Conservation (phyloP, 768 basidiomycete genomes). For the Kwoniella sp. region DNA sequence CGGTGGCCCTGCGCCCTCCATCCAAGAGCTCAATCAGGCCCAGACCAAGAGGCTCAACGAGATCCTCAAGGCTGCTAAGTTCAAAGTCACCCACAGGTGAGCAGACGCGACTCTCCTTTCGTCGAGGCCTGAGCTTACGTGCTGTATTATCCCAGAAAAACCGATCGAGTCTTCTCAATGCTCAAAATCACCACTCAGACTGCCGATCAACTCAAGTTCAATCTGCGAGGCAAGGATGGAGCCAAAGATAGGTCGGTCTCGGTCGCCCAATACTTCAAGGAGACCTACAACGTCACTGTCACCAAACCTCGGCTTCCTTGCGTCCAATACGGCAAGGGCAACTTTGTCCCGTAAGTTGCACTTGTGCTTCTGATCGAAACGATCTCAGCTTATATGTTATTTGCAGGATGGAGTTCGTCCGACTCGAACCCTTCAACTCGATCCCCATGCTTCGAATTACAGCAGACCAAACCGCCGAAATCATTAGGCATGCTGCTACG, state of each 20-base stretch:
- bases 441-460: constrained; percentile 44
- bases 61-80: constrained; percentile 49
- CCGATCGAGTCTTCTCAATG: constrained; percentile 33
- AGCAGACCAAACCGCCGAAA: constrained; percentile 44
- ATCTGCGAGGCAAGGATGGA: constrained; percentile 45
- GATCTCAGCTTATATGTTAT: background rate
- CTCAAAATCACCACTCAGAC: constrained; percentile 39
- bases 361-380: too few species aligned
- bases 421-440: constrained; percentile 46
- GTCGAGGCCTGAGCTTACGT: background rate
- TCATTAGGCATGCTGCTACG: constrained; percentile 53
- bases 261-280: constrained; percentile 48
- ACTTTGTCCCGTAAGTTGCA: constrained; percentile 49
- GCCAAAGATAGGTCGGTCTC: constrained; percentile 36
- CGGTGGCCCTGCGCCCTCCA: constrained; percentile 32
- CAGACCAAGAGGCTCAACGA: constrained; percentile 47
- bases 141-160: constrained; percentile 21
- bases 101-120: constrained; percentile 4
- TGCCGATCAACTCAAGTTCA: constrained; percentile 47
- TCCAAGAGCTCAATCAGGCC: constrained; percentile 26
- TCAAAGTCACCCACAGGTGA: constrained; percentile 51
- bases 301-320: constrained; percentile 49
- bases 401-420: constrained; percentile 45
- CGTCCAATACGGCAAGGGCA: constrained; percentile 46
- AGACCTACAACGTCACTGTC: constrained; percentile 46